A percentile compares a stretch with the other conserved stretches of the same genome.
phyloP scores from a whole-genome alignment of 768 basidiomycete genomes.

The Tricholoma matsutake region DNA sequence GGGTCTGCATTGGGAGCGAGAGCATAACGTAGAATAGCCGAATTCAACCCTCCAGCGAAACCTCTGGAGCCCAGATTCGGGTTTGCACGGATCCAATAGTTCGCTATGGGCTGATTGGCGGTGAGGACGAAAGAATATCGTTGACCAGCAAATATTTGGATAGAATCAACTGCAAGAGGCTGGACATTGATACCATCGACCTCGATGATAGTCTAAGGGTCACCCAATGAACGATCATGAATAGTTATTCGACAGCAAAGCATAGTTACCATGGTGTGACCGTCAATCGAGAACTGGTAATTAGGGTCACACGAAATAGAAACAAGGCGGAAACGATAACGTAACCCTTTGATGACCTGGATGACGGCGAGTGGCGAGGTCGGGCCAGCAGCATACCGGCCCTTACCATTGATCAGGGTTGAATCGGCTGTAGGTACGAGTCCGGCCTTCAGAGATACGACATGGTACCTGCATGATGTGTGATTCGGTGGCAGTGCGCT shows the following conservation, averaged over 20 bases:
- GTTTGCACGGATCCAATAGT: constrained; percentile 35
- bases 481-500: neutral
- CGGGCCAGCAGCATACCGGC: constrained; percentile 29
- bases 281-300: constrained; percentile 27
- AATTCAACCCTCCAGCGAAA: constrained; percentile 34
- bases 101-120: constrained; percentile 34
- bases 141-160: constrained; percentile 38
- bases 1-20: constrained; percentile 31
- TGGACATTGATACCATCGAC: constrained; percentile 28
- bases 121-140: constrained; percentile 39
- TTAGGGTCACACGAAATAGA: constrained; percentile 35
- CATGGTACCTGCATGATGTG: constrained; percentile 9
- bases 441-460: neutral
- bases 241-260: neutral
- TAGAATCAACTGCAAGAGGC: constrained; percentile 31
- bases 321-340: constrained; percentile 44
- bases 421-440: constrained; percentile 10
- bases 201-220: constrained; percentile 28
- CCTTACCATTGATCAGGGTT: constrained; percentile 33
- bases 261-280: constrained; percentile 27
- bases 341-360: constrained; percentile 25
- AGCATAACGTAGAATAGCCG: constrained; percentile 40
- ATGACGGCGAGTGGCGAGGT: constrained; percentile 24
- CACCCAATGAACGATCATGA: neutral
- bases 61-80: constrained; percentile 19